Evolutionary conservation across 2,329 filamentous ascomycete species (phyloP).

Genomic region (Metarhizium humberi): DNA sequence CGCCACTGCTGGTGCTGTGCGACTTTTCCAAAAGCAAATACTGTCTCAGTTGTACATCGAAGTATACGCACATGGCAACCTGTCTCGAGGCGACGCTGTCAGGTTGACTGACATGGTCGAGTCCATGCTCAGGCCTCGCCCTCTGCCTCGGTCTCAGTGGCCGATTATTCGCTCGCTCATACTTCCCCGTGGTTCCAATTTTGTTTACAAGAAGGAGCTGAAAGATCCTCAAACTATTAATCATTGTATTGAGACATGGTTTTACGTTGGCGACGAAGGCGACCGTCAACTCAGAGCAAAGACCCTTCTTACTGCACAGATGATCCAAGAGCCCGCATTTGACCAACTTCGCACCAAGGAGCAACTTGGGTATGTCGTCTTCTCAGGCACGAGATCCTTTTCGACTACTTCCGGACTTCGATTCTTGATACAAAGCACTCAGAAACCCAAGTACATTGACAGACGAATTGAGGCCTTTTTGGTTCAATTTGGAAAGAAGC

Average conservation of each 20-base stretch:
- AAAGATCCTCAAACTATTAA: conserved; percentile 86
- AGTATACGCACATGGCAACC: conserved; percentile 79
- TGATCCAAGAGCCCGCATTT: conserved; percentile 88
- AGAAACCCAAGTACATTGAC: conserved; percentile 74
- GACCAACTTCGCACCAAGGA: conserved; percentile 94
- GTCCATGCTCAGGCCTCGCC: conserved; percentile 62
- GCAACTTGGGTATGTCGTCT: conserved; percentile 94
- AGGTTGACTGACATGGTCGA: conserved; percentile 78
- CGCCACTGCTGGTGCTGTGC: conserved; percentile 66
- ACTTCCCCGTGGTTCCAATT: conserved; percentile 72
- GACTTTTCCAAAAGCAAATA: conserved; percentile 69
- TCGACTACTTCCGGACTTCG: conserved; percentile 77
- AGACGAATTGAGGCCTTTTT: conserved; percentile 82
- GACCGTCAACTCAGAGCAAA: conserved; percentile 66
- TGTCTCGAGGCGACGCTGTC: conserved; percentile 88
- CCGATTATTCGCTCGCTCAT: conserved; percentile 67
- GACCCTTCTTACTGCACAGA: conserved; percentile 74
- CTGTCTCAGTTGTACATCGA: conserved; percentile 82
- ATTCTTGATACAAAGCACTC: conserved; percentile 90
- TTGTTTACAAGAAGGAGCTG: conserved; percentile 69
- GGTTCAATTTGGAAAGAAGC: conserved; percentile 49
- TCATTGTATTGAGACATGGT: conserved; percentile 71
- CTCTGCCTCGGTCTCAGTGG: conserved; percentile 71
- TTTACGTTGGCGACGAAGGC: conserved; percentile 59
- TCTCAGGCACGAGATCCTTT: conserved; percentile 64